phyloP scores from a whole-genome alignment of 2,329 filamentous ascomycete genomes.

The Pseudophaeomoniella oleicola region DNA sequence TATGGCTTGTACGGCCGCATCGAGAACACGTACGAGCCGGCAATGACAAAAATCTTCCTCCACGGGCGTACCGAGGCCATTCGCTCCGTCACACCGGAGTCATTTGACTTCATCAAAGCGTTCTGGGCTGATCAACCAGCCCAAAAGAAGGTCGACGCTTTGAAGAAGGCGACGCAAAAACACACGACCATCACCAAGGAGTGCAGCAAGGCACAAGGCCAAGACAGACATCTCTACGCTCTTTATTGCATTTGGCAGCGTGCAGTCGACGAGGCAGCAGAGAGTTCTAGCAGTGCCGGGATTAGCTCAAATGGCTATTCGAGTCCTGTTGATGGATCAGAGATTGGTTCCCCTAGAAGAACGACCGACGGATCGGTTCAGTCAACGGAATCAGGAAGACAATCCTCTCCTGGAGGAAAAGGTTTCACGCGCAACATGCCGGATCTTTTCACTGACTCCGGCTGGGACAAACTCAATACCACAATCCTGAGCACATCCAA shows the following conservation, averaged over 20 bases:
- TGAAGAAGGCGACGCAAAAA: conserved; percentile 69
- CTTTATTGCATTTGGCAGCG: conserved; percentile 92
- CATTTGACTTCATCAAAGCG: conserved; percentile 74
- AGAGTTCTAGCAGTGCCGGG: conserved; percentile 34
- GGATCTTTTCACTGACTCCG: conserved; percentile 68
- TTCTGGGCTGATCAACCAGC: conserved; percentile 90
- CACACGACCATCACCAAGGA: conserved; percentile 69
- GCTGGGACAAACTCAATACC: conserved; percentile 91
- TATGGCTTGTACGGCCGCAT: conserved; percentile 89
- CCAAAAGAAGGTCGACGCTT: conserved; percentile 68
- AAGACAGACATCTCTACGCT: conserved; percentile 85
- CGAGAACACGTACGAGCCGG: conserved; percentile 92
- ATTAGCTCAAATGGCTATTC: conserved; percentile 48
- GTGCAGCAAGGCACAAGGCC: conserved; percentile 79
- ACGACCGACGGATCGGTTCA: conserved; percentile 2
- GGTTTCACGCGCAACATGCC: conserved; percentile 40
- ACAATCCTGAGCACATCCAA: conserved; percentile 96
- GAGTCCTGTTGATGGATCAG: conserved; percentile 33
- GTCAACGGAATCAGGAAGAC: background rate
- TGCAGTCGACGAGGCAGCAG: conserved; percentile 58
- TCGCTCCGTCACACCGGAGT: conserved; percentile 68
- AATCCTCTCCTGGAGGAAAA: background rate
- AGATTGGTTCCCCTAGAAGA: conserved; percentile 13
- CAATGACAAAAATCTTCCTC: conserved; percentile 91
- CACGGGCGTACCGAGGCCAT: conserved; percentile 94